Evolutionary conservation across 257 asterid genomes (phyloP), one percentile per base, ranked within the genome.

Genomic region (Primulina eburnea): DNA sequence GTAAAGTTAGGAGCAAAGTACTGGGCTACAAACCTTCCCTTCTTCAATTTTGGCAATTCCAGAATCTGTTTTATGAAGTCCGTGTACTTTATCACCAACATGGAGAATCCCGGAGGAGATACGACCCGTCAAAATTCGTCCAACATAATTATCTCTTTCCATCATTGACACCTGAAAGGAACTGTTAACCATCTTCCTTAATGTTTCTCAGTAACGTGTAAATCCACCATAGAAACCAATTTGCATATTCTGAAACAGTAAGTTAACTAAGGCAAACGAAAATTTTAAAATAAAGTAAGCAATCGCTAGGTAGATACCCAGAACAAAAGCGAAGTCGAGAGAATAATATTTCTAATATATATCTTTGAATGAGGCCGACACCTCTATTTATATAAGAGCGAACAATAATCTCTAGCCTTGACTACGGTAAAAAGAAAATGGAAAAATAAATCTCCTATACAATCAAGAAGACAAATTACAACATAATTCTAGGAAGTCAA

Each of bases 161-260:
- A 94, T 91, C 99, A 94, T 94, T 60, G 99, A 94, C 78, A 94
- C 99, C 99, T 94, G 88, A 79, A 85, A 89, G 73, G 65, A 85
- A 80, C 88, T 81, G 78, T 81, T 88, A 82, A 76, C 80, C 72
- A 78, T 75, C 80, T 75, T 77, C 77, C 78, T 82, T 81, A 78
- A 77, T 65, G 76, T 70, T 75, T 64, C 75, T 69, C 72, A 62
- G 67, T 64, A 67, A 73, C 34, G 60, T 66, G 72, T 28, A 67
- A 76, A 52, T 72, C 65, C 73, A 71, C 9, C 16, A 64, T 59
- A 67, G 26, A 60, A 24, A 67, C 56, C 71, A 62, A 50, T 59
- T 34, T 69, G 71, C 75, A 76, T 16, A 62, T 65, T 71, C 62
- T 55, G 55, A 63, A 61, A 62, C 21, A 14, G 24, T 64, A 16